phyloP scores from a whole-genome alignment of 2,329 filamentous ascomycete species.

The Cadophora sp. region DNA sequence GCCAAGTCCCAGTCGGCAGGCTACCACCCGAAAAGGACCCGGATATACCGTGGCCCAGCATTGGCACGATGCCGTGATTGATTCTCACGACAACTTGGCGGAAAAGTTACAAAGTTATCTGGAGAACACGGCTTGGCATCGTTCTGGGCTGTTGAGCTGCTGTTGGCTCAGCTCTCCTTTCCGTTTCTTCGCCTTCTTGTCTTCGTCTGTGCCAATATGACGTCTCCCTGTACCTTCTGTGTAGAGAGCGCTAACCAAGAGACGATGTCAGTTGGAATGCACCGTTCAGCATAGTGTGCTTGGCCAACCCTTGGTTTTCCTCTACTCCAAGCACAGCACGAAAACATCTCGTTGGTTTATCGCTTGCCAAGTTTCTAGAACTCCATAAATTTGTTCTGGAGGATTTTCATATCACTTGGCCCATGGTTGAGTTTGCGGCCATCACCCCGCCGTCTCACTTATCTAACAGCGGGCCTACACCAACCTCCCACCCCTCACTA shows the following conservation, averaged over 20 bases:
- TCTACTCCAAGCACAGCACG: background rate
- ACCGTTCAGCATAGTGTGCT: slow-evolving; percentile 5
- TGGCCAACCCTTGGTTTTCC: background rate
- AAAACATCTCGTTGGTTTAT: slow-evolving; percentile 9
- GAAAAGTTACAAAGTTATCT: background rate
- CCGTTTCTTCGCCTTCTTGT: slow-evolving; percentile 3
- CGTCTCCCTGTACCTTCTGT: slow-evolving; percentile 3
- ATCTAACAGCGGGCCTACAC: background rate
- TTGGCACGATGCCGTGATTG: slow-evolving; percentile 15
- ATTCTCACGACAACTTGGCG: background rate
- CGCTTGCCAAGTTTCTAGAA: slow-evolving; percentile 10
- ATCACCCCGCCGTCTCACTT: slow-evolving; percentile 6
- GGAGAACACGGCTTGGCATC: slow-evolving; percentile 2
- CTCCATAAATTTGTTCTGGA: background rate
- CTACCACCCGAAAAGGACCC: background rate
- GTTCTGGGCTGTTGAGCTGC: background rate
- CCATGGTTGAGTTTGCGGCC: background rate
- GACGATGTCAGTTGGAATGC: slow-evolving; percentile 5
- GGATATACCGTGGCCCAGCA: background rate
- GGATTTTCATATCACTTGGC: background rate
- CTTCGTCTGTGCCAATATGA: background rate
- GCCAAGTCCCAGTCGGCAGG: slow-evolving; percentile 7
- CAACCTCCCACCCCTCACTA: background rate
- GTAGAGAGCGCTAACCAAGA: background rate
- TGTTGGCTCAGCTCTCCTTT: background rate